Base-by-base conservation (phyloP, 495 filamentous ascomycete species). In the Melanomma pulvis-pyrius region DNA sequence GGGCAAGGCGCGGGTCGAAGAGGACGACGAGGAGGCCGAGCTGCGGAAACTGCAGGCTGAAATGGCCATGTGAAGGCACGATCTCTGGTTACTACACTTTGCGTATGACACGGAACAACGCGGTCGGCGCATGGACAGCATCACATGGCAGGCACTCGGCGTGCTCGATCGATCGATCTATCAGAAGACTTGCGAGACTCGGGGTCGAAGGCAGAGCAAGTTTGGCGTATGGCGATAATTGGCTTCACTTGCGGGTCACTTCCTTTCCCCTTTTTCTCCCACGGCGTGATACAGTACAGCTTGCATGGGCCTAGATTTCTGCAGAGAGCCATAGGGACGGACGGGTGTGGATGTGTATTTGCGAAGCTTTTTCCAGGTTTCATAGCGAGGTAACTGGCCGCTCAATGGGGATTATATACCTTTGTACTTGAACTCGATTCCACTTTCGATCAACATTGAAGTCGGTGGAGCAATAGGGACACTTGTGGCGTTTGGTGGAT, bases 1-100 rank as follows among this genome's bases (percentile, higher is more conserved):
- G 90, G 85, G 21, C 36, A 65, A 56, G 52, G 59, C 51, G 58
- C 61, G 21, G 81, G 58, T 84, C 66, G 86, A 89, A 76, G 93
- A 96, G 75, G 90, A 92, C 72, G 93, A 98, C 86, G 93, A 97
- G 73, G 94, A 97, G 76, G 93, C 88, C 69, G 96, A 99, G 79
- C 82, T 99, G 73, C 86, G 87, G 75, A 97, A 94, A 78, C 77
- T 98, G 71, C 92, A 93, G 77, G 93, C 92, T 44, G 94, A 97
- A 79, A 98, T 98, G 94, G 92, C 93, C 61, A 96, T 97, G 88
- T 92, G 78, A 30, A 24, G 26, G n/a, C n/a, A n/a, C n/a, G n/a
- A n/a, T 11, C 4, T 25, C 9, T 24, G 86, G 52, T n/a, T 36
- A 49, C 28, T 32, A 13, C 29, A 19, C 15, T n/a, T n/a, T n/a